Evolutionary conservation across 2,329 filamentous ascomycete species (phyloP).

Genomic region (Neopestalotiopsis sp.): DNA sequence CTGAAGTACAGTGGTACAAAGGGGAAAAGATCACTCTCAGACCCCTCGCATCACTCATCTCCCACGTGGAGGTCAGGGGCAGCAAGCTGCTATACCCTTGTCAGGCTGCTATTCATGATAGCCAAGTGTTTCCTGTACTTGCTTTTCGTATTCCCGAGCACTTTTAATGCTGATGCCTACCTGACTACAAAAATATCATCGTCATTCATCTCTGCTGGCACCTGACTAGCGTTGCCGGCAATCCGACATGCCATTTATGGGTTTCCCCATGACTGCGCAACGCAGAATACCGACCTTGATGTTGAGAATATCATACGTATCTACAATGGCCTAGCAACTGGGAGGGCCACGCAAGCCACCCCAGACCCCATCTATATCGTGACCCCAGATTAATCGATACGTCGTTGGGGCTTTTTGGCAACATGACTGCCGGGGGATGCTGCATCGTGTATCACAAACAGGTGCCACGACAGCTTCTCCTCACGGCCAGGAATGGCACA

Average conservation of each 20-base stretch:
- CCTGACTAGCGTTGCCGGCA: background rate
- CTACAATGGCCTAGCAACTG: background rate
- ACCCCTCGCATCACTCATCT: constrained; percentile 20
- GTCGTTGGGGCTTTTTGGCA: background rate
- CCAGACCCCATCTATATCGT: no score
- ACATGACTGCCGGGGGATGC: constrained; percentile 7
- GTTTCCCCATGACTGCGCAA: no score
- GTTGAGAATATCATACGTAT: background rate
- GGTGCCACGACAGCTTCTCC: constrained; percentile 9
- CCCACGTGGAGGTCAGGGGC: constrained; percentile 32
- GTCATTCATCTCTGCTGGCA: background rate
- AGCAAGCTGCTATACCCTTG: constrained; percentile 10
- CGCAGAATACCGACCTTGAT: background rate
- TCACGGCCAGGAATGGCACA: background rate
- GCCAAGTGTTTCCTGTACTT: constrained; percentile 7
- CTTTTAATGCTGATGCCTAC: background rate
- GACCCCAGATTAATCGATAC: background rate
- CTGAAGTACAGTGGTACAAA: constrained; percentile 3
- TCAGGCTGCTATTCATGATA: background rate
- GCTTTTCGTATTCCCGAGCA: background rate
- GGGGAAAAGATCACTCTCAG: constrained; percentile 3
- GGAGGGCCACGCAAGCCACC: constrained; percentile 3
- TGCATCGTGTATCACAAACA: constrained; percentile 11
- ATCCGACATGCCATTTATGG: background rate
- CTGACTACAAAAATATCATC: background rate